Base-by-base conservation (phyloP, 2,329 filamentous ascomycete species). In the Fusarium xyrophilum region DNA sequence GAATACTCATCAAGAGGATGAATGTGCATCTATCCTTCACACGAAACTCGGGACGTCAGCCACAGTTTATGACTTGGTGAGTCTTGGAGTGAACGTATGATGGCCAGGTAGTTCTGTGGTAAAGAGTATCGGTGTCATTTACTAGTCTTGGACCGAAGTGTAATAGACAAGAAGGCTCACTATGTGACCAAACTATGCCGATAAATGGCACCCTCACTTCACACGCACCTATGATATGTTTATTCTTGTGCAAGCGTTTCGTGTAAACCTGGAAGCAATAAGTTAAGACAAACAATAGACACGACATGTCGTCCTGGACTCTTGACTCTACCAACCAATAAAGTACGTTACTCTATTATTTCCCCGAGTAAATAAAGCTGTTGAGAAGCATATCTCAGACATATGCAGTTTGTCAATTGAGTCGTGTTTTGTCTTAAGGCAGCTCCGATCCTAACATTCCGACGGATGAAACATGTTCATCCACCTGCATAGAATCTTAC, bases 21-120 rank as follows among this genome's bases (percentile, higher is more conserved):
- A 4, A 50, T n/a, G 2, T 12, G 13, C 12, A n/a, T 27, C 8
- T 25, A 5, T 6, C 3, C 2, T 36, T 36, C 21, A 2, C 9
- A 10, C 6, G 8, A 15, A 50, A 15, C 3, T 36, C 21, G 2
- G 1, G 3, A 50, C 0, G 7, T n/a, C 12, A n/a, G 21, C 15
- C 17, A 50, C 7, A n/a, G 17, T 32, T 11, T 7, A 25, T 23
- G 2, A 6, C 17, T 1, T 25, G 30, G 12, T 21, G 30, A 15
- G 32, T 12, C 46, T 25, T n/a, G 7, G 6, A 12, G 9, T 0
- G 15, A 38, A 38, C 17, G 13, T 12, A 11, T 6, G 17, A 6
- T 36, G 17, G 2, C 5, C 9, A 1, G 6, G 9, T 9, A 25
- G 21, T 35, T 47, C 14, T 32, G 14, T 8, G 19, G 7, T 23